Conservation (phyloP, 1,284 basidiomycete genomes). For the Papiliotrema flavescens region DNA sequence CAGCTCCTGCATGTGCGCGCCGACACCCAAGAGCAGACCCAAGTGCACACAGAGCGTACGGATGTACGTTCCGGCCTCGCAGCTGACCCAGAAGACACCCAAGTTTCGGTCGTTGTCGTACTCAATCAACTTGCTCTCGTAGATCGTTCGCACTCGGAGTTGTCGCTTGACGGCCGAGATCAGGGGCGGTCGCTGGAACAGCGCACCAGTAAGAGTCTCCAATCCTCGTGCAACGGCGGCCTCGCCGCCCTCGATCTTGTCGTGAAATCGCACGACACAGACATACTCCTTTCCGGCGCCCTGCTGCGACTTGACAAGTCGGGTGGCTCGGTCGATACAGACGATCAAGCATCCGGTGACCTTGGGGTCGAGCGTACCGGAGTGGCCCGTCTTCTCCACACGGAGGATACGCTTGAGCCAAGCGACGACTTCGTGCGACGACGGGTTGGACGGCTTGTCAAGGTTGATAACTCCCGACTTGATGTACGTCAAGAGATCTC, state of each 20-base stretch:
- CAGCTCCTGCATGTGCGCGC: constrained; percentile 99
- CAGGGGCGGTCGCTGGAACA: constrained; percentile 97
- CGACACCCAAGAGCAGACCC: constrained; percentile 90
- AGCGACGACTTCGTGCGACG: constrained; percentile 99
- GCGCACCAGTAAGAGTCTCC: constrained; percentile 94
- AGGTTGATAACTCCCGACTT: constrained; percentile 99
- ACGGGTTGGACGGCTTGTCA: constrained; percentile 99
- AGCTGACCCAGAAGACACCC: constrained; percentile 97
- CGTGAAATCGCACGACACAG: constrained; percentile 89
- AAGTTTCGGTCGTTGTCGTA: constrained; percentile 98
- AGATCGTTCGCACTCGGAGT: constrained; percentile 94
- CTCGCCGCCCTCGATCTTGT: constrained; percentile 66
- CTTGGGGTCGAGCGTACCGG: constrained; percentile 87
- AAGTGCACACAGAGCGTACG: constrained; percentile 97
- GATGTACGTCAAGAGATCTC: constrained; percentile 85
- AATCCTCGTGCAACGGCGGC: constrained; percentile 86
- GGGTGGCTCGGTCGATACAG: constrained; percentile 98
- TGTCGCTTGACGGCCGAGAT: constrained; percentile 99
- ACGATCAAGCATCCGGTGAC: constrained; percentile 99
- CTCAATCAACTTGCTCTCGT: constrained; percentile 93
- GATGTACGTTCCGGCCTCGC: constrained; percentile 98
- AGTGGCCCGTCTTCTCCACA: constrained; percentile 87
- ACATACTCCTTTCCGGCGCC: constrained; percentile 93
- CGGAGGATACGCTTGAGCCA: constrained; percentile 95
- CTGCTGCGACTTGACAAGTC: constrained; percentile 88